These are phyloP conservation scores for carrot (Daucus carota) DNA, from an alignment of 129 eudicot species.

Conservation along the genomic window DH1_v3.0 NC_030382.2:42003501-42004000, in stretches of 20 bases:
- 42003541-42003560: constrained; percentile 33
- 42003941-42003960: too few relatives aligned
- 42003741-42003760: constrained; percentile 35
- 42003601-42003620: neutral
- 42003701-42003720: constrained; percentile 73
- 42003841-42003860: constrained; percentile 57
- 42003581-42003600: constrained; percentile 40
- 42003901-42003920: neutral
- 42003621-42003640: neutral
- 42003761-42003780: constrained; percentile 55
- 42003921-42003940: neutral
- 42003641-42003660: neutral
- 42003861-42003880: constrained; percentile 28
- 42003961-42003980: too few relatives aligned
- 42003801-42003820: constrained; percentile 84
- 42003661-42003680: neutral
- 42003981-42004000: too few relatives aligned
- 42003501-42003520: constrained; percentile 58
- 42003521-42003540: constrained; percentile 38
- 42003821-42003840: constrained; percentile 63
- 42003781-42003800: constrained; percentile 65
- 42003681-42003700: neutral
- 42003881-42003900: constrained; percentile 6
- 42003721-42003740: constrained; percentile 48
- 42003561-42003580: constrained; percentile 39